These are phyloP conservation scores for Mycothermus thermophilus DNA, from an alignment of 495 filamentous ascomycete genomes.

Conservation along the genomic window DNA sequence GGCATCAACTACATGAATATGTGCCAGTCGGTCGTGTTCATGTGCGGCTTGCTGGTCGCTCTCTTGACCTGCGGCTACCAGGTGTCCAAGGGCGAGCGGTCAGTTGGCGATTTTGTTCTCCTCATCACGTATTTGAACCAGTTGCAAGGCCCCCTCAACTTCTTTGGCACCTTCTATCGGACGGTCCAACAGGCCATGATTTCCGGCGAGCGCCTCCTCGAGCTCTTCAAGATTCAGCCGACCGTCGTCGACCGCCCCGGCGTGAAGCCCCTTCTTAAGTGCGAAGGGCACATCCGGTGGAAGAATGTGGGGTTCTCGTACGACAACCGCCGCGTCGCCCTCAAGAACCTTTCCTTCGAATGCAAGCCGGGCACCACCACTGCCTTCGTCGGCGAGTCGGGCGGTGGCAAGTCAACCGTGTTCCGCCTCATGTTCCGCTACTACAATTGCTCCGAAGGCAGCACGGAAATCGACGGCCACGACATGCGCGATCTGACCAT, in stretches of 20 bases:
- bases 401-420: conserved; percentile 94
- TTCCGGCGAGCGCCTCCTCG: conserved; percentile 85
- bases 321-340: conserved; percentile 71
- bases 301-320: conserved; percentile 83
- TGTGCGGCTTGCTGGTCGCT: conserved; percentile 68
- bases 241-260: conserved; percentile 61
- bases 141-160: conserved; percentile 84
- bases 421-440: conserved; percentile 92
- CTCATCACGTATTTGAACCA: conserved; percentile 86
- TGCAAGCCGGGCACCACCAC: conserved; percentile 85
- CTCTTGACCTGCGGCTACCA: conserved; percentile 64
- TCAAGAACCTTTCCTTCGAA: conserved; percentile 67
- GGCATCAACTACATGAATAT: conserved; percentile 91
- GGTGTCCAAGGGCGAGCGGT: conserved; percentile 55
- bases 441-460: conserved; percentile 68
- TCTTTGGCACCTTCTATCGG: conserved; percentile 95
- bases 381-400: conserved; percentile 88
- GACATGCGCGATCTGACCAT: conserved; percentile 81
- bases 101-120: conserved; percentile 65
- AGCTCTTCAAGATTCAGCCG: conserved; percentile 79
- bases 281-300: conserved; percentile 72
- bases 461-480: conserved; percentile 67
- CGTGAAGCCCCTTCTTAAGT: conserved; percentile 39
- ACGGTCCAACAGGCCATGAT: conserved; percentile 95
- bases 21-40: conserved; percentile 85